Evolutionary conservation across 176 grass and related monocot species (phyloP).

Genomic region (Poa annua): DNA sequence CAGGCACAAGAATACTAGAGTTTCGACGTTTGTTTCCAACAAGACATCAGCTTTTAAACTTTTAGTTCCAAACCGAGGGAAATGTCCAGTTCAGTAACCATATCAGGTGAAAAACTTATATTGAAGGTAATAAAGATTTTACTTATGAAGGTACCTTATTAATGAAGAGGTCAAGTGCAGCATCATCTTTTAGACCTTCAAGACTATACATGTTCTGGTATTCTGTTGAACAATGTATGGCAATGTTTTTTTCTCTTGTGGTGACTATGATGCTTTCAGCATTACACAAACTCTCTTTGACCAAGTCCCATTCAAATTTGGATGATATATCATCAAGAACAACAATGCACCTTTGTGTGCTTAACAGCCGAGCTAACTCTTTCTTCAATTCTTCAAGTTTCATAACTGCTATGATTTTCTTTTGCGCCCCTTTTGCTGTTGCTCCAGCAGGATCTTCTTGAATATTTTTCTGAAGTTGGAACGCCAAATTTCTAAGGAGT

Average conservation of each 20-base stretch:
- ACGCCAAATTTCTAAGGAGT: neutral
- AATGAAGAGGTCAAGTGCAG: conserved; percentile 14
- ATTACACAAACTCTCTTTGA: neutral
- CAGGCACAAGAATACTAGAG: neutral
- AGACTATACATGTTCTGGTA: neutral
- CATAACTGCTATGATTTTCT: too few species aligned
- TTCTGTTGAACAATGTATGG: neutral
- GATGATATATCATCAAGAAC: too few species aligned
- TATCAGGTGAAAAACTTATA: neutral
- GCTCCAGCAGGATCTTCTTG: neutral
- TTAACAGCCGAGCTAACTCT: too few species aligned
- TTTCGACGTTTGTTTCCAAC: neutral
- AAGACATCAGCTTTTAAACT: neutral
- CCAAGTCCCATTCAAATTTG: neutral
- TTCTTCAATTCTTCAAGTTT: too few species aligned
- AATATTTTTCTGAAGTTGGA: neutral
- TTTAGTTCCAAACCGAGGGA: neutral
- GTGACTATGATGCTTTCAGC: conserved; percentile 34
- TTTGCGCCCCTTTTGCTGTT: neutral
- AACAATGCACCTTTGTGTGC: too few species aligned
- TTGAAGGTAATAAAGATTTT: neutral
- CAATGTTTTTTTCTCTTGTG: conserved; percentile 8
- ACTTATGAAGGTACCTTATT: neutral
- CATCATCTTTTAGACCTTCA: neutral
- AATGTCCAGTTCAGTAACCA: neutral